Percentiles rank a stretch among this genome's conserved stretches.
Evolutionary conservation across 169 alveolate species (phyloP).

Genomic region (Plasmodium falciparum): DNA sequence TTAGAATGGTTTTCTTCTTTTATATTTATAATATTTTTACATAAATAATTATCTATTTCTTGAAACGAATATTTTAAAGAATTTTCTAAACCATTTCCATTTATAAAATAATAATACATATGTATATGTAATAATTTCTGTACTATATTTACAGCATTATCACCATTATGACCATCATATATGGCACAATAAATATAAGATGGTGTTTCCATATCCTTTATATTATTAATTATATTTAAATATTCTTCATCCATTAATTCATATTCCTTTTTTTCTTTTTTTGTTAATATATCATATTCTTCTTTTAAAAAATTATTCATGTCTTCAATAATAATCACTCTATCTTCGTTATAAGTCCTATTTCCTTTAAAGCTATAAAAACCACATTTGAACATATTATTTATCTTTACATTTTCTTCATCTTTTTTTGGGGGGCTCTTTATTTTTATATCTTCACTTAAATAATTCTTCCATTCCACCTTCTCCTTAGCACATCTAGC

Average conservation of each 20-base stretch:
- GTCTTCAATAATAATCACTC: slow-evolving; percentile 76
- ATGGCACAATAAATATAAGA: slow-evolving; percentile 80
- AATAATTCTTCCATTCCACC: too few species aligned
- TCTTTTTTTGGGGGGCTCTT: neutral
- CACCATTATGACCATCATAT: slow-evolving; percentile 88
- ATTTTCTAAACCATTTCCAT: slow-evolving; percentile 36
- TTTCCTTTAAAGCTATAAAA: slow-evolving; percentile 78
- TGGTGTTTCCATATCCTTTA: slow-evolving; percentile 14
- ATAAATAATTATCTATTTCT: slow-evolving; percentile 81
- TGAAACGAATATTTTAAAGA: slow-evolving; percentile 83
- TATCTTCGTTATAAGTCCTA: slow-evolving; percentile 82
- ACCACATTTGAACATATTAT: slow-evolving; percentile 71
- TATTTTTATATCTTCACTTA: neutral
- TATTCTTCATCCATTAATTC: slow-evolving; percentile 39
- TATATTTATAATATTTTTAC: slow-evolving; percentile 69
- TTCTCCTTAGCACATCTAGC: too few species aligned
- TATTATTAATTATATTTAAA: slow-evolving; percentile 11
- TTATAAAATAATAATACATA: slow-evolving; percentile 62
- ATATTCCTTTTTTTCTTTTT: neutral
- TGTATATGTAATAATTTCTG: slow-evolving; percentile 79
- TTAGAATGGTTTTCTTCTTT: slow-evolving; percentile 82
- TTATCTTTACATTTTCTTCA: slow-evolving; percentile 21
- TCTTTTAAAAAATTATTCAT: slow-evolving; percentile 52
- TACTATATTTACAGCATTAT: slow-evolving; percentile 81
- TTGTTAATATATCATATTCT: slow-evolving; percentile 19